Percentiles rank a stretch among this genome's conserved stretches.
These are phyloP conservation scores for Colletotrichum zoysiae DNA, from an alignment of 2,329 filamentous ascomycete species.

Conservation along the genomic window DNA sequence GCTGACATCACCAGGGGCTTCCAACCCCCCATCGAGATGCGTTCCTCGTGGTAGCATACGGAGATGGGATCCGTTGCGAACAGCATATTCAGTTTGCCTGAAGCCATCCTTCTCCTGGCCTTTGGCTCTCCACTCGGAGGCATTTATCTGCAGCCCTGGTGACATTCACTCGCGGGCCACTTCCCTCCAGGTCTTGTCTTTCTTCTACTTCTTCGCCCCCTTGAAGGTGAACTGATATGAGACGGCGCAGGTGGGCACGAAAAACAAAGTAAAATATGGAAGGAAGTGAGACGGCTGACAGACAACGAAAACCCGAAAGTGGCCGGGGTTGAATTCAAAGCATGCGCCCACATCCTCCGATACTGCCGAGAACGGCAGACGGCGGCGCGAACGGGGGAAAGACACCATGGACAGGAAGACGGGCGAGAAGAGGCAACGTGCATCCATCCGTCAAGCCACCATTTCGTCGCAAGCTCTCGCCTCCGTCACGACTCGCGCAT, in stretches of 20 bases:
- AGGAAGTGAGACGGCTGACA: background rate
- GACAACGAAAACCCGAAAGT: conserved; percentile 11
- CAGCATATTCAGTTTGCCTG: background rate
- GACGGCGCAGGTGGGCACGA: background rate
- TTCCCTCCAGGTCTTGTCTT: background rate
- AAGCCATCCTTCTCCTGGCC: background rate
- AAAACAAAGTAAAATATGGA: rapidly evolving
- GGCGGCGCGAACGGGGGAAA: background rate
- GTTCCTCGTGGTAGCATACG: background rate
- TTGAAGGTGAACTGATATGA: background rate
- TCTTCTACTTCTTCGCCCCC: background rate
- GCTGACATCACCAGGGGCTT: conserved; percentile 31
- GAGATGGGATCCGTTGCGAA: too few species aligned
- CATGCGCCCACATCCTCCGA: background rate
- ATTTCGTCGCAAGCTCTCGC: conserved; percentile 8
- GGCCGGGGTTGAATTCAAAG: conserved; percentile 6
- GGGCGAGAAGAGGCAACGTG: background rate
- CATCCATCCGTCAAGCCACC: conserved; percentile 12
- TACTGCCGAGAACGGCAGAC: background rate
- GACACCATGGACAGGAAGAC: background rate
- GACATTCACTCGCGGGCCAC: background rate
- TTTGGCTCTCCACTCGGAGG: background rate
- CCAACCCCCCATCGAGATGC: conserved; percentile 16
- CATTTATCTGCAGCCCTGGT: background rate
- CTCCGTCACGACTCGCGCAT: background rate